These are phyloP conservation scores for Alternaria consortialis DNA, from an alignment of 2,329 filamentous ascomycete species.

Conservation along the genomic window DNA sequence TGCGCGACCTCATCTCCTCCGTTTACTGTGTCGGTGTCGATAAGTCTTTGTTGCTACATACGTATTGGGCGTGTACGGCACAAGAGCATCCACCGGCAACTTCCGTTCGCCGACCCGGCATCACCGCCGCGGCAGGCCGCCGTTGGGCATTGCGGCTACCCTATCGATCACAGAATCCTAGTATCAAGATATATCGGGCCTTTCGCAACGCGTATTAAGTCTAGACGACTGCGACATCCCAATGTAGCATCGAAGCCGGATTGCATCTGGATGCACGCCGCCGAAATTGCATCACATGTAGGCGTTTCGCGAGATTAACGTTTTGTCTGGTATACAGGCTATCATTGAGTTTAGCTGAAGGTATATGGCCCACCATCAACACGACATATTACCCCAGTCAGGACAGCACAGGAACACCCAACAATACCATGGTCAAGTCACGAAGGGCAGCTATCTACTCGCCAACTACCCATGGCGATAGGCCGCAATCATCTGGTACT, in stretches of 20 bases:
- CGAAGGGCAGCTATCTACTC: not conserved
- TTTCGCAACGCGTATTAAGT: not conserved
- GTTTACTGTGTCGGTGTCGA: not conserved
- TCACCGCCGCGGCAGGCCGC: conserved; percentile 7
- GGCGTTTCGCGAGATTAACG: not conserved
- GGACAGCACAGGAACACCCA: not conserved
- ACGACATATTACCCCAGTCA: not conserved
- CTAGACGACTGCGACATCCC: conserved; percentile 23
- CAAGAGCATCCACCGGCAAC: conserved; percentile 1
- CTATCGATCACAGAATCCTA: conserved; percentile 18
- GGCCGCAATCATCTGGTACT: not conserved
- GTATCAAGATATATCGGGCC: conserved; percentile 7
- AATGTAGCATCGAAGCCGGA: conserved; percentile 20
- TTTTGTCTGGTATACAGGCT: not conserved
- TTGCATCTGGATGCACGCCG: not conserved
- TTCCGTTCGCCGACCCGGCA: conserved; percentile 8
- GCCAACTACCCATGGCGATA: not conserved
- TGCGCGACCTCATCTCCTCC: not conserved
- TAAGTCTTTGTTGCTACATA: not conserved
- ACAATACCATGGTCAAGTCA: not conserved
- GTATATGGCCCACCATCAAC: not conserved
- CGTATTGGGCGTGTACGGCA: conserved; percentile 1
- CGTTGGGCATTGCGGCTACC: conserved; percentile 6
- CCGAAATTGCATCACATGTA: conserved; percentile 10
- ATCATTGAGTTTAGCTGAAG: not conserved